Evolutionary conservation across 2,329 filamentous ascomycete species (phyloP).

Genomic region (Colletotrichum falcatum): DNA sequence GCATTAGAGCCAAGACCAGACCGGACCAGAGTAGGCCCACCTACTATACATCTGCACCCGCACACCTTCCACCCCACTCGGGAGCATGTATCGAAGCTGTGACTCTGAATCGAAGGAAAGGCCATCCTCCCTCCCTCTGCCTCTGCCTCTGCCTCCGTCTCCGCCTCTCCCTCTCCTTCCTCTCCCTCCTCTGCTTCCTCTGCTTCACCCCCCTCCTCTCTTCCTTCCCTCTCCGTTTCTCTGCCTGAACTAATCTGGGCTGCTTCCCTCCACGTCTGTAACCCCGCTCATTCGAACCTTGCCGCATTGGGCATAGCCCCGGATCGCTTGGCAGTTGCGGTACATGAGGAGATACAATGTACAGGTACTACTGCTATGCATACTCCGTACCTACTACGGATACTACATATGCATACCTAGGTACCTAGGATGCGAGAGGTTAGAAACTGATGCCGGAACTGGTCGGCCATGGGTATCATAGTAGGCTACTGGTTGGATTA

Average conservation of each 20-base stretch:
- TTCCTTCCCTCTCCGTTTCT: background rate
- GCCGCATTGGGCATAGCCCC: constrained; percentile 10
- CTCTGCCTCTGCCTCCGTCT: background rate
- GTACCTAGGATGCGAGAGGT: no score
- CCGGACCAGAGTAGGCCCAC: no score
- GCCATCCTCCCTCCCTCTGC: background rate
- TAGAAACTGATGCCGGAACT: no score
- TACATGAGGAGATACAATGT: background rate
- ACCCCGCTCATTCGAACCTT: constrained; percentile 25
- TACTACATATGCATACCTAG: no score
- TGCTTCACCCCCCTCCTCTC: background rate
- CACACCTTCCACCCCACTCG: background rate
- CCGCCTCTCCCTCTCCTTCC: background rate
- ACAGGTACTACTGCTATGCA: no score
- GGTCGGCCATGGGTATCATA: no score
- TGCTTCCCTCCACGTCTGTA: background rate
- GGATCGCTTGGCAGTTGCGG: background rate
- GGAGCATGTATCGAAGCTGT: constrained; percentile 25
- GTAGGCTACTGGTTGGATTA: no score
- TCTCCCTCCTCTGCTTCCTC: background rate
- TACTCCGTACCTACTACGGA: no score
- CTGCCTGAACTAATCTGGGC: background rate
- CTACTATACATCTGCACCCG: background rate
- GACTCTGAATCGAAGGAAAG: constrained; percentile 25
- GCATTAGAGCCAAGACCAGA: constrained; percentile 14